These are phyloP conservation scores for Leccinum disarticulatum DNA, from an alignment of 768 basidiomycete species.

Conservation along the genomic window DNA sequence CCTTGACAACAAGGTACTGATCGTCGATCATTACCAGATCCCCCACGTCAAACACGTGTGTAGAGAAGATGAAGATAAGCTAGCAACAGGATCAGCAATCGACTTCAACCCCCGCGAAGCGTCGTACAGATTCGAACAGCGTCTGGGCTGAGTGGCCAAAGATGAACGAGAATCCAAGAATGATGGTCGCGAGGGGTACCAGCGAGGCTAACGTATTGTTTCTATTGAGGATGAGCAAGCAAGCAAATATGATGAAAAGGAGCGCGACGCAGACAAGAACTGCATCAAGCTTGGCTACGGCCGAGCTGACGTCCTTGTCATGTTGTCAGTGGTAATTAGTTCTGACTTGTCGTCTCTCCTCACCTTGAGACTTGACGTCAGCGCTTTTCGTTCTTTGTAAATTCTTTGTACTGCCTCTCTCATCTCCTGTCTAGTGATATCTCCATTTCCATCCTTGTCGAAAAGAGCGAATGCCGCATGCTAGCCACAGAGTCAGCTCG, in stretches of 20 bases:
- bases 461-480: constrained; percentile 69
- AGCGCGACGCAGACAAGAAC: constrained; percentile 63
- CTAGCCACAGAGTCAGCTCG: constrained; percentile 33
- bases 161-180: constrained; percentile 83
- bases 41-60: constrained; percentile 84
- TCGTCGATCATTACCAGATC: constrained; percentile 80
- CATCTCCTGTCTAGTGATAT: constrained; percentile 77
- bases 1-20: constrained; percentile 49
- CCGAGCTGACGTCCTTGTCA: constrained; percentile 65
- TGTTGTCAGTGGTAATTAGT: constrained; percentile 4
- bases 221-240: constrained; percentile 73
- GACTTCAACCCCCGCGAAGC: background rate
- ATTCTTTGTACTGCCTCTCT: constrained; percentile 79
- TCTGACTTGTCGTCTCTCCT: constrained; percentile 5
- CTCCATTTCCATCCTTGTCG: constrained; percentile 82
- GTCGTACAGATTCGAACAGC: constrained; percentile 70
- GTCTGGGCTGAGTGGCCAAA: constrained; percentile 81
- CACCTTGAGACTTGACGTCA: constrained; percentile 71
- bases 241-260: constrained; percentile 62
- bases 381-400: constrained; percentile 72
- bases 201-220: constrained; percentile 66
- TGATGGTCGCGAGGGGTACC: constrained; percentile 76
- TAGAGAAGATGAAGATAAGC: constrained; percentile 85
- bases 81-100: constrained; percentile 24
- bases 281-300: constrained; percentile 75